Percentiles rank a stretch among this genome's conserved stretches.
These are phyloP conservation scores for Agaricus sinodeliciosus DNA, from an alignment of 768 basidiomycete species.

Conservation along the genomic window DNA sequence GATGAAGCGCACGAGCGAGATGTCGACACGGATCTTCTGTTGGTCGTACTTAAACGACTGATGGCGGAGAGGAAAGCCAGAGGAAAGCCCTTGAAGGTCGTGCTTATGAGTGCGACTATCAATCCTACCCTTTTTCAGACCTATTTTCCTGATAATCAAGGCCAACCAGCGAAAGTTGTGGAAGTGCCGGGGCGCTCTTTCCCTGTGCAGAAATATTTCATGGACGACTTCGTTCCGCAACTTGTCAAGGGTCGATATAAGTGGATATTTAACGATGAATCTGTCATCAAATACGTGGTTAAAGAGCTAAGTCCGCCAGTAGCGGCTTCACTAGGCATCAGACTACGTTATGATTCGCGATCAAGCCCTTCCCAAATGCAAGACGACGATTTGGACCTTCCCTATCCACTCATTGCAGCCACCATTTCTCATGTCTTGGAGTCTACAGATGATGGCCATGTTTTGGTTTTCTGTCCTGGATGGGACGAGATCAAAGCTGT, in stretches of 20 bases:
- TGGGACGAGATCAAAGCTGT: slow-evolving; percentile 85
- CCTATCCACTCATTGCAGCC: slow-evolving; percentile 74
- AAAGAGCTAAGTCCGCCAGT: slow-evolving; percentile 49
- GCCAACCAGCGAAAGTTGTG: slow-evolving; percentile 59
- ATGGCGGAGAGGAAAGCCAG: slow-evolving; percentile 66
- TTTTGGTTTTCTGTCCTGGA: slow-evolving; percentile 88
- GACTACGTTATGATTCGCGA: slow-evolving; percentile 13
- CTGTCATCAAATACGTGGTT: slow-evolving; percentile 63
- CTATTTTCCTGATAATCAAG: slow-evolving; percentile 69
- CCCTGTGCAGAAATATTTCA: slow-evolving; percentile 75
- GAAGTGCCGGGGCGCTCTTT: slow-evolving; percentile 89
- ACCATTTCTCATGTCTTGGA: slow-evolving; percentile 73
- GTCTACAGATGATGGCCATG: slow-evolving; percentile 73
- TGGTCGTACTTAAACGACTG: slow-evolving; percentile 84
- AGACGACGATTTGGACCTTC: slow-evolving; percentile 67
- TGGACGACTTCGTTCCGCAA: slow-evolving; percentile 68
- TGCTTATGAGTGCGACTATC: slow-evolving; percentile 96
- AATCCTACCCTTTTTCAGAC: slow-evolving; percentile 83
- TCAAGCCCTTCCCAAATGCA: slow-evolving; percentile 5
- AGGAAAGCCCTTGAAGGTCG: slow-evolving; percentile 70
- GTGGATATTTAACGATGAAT: slow-evolving; percentile 70
- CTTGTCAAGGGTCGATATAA: slow-evolving; percentile 34
- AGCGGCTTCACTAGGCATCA: slow-evolving; percentile 22
- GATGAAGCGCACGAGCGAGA: slow-evolving; percentile 97
- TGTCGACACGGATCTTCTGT: slow-evolving; percentile 83